Evolutionary conservation across 148 eudicot species (phyloP), one percentile per base, ranked within the genome.

Genomic region (Dysphania ambrosioides): DNA sequence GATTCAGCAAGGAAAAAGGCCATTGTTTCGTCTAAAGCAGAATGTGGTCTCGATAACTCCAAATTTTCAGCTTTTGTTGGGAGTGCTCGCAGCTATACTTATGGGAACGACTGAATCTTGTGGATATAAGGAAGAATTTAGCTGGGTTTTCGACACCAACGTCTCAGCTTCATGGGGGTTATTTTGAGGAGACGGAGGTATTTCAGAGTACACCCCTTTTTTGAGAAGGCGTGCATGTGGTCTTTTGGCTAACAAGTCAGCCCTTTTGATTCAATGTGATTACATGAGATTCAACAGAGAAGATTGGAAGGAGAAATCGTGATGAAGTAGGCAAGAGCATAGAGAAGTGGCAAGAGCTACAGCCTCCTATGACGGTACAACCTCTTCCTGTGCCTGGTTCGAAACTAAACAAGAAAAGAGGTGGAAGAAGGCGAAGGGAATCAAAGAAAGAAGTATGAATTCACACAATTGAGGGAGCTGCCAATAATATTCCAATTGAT

Each of bases 381-480:
- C 93, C 93, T 56, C 87, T 92, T 56, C 93, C 95, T 4, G 95
- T 92, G 78, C 97, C 96, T 77, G 91, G 87, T 83, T 90, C 85
- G 51, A 88, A 83, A 75, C 88, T 88, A 29, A 92, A 88, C 64
- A 92, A 88, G 81, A 88, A 86, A 87, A 86, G 97, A 77, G 97
- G 95, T 67, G 96, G 97, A 30, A 86, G 87, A 55, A 81, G 96
- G 57, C 68, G 82, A 60, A 88, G 95, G 88, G 47, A 81, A 93
- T 40, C 65, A 82, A 56, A 88, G 95, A 82, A 92, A 77, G n/a
- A 90, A 91, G 86, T 88, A 88, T 82, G 92, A 87, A 36, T 41
- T 88, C 38, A 91, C 92, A 26, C 92, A 88, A 75, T 87, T 85
- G 88, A 82, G 92, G 78, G 88, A 85, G 86, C 83, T 92, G 72